Base-by-base conservation (phyloP, 2,329 filamentous ascomycete species). In the Macrophomina tecta region DNA sequence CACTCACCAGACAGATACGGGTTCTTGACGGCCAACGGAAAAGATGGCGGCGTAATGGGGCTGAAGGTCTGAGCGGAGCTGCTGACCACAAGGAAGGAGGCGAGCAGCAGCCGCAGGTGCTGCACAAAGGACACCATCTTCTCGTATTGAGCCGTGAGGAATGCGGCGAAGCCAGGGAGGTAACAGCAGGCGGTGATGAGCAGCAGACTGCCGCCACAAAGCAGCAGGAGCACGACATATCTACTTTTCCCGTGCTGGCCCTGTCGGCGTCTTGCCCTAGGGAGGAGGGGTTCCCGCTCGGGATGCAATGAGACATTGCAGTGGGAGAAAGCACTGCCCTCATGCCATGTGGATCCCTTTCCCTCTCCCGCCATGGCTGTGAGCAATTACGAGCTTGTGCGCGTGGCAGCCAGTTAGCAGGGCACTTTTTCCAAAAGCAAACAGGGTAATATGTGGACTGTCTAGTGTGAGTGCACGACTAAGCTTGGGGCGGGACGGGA, bases 21-120 rank as follows among this genome's bases (percentile, higher is more conserved):
- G 67, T 78, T 81, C 45, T 77, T 76, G 16, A 82, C 81, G 9
- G 80, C 81, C 53, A 82, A 69, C 2, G 80, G 80, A 69, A 81
- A 82, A 1, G 81, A 81, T 5, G 80, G 81, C 8, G 80, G 79
- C 30, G 73, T 68, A 5, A 76, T 67, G 55, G 75, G 75, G 5
- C 72, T 69, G 58, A 70, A 74, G 23, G 49, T 66, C 48, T 60
- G 55, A 18, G 64, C 65, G 18, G 46, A 56, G 60, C 49, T 58
- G 34, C 42, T 45, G 34, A 52, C 45, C 36, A 34, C 51, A n/a
- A 68, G 51, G 9, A 68, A 42, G 6, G 58, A 58, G 30, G 45
- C 49, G 14, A 66, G 4, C 23, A 64, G 30, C 46, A 66, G 55
- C 55, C 48, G 56, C 48, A 61, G 11, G 36, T 61, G 56, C 28